Evolutionary conservation across 148 eudicot genomes (phyloP).

Genomic region (Chenopodium album): DNA sequence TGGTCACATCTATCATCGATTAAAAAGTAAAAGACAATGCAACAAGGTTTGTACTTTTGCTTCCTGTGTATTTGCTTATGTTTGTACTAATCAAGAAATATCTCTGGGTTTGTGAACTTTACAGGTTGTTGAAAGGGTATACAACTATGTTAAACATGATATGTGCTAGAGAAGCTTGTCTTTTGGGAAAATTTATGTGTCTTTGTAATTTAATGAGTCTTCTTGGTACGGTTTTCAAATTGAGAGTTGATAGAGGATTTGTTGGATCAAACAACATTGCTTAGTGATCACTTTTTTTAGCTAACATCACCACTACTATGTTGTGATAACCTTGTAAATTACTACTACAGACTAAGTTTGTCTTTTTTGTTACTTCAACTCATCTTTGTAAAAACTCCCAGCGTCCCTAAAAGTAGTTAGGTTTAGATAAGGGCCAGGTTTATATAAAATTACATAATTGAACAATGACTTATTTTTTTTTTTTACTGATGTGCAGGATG

Average conservation of each 20-base stretch:
- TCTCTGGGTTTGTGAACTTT: neutral
- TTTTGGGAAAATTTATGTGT: neutral
- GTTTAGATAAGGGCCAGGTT: too few species aligned
- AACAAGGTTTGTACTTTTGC: constrained; percentile 40
- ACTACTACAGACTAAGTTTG: neutral
- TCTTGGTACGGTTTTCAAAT: neutral
- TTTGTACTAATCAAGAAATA: neutral
- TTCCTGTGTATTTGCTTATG: neutral
- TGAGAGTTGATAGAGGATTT: neutral
- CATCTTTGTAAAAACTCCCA: too few species aligned
- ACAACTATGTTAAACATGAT: neutral
- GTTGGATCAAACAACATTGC: neutral
- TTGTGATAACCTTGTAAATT: neutral
- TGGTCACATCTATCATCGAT: constrained; percentile 50
- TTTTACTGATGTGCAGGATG: constrained; percentile 17
- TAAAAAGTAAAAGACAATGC: constrained; percentile 39
- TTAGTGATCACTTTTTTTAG: neutral
- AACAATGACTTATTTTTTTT: neutral
- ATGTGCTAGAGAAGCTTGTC: neutral
- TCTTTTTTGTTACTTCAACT: neutral
- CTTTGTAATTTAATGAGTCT: neutral
- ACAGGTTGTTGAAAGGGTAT: neutral
- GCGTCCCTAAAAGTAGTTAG: too few species aligned
- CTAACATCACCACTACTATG: neutral
- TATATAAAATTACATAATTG: too few species aligned